Percentiles rank a stretch among this genome's conserved stretches.
Conservation (phyloP, 1,139 yeast genomes). For the Yamadazyma triangularis region DNA sequence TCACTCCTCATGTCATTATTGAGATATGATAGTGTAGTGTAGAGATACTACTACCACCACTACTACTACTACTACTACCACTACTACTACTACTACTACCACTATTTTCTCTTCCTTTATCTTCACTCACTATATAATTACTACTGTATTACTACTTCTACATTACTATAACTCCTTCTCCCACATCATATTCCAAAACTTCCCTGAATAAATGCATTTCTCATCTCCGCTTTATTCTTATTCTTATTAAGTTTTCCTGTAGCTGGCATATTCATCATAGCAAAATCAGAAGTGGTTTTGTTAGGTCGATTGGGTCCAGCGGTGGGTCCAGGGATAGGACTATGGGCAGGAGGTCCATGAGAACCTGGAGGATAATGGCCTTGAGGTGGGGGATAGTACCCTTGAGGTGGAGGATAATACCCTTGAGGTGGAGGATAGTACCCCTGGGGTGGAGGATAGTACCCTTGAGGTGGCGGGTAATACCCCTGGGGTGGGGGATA, state of each 20-base stretch:
- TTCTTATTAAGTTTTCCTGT: constrained; percentile 34
- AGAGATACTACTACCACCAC: too few species aligned
- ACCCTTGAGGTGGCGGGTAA: constrained; percentile 3
- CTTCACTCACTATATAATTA: too few species aligned
- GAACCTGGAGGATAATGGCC: constrained; percentile 12
- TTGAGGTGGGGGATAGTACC: constrained; percentile 15
- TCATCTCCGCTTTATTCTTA: constrained; percentile 33
- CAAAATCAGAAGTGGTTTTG: constrained; percentile 19
- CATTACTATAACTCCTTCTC: not conserved
- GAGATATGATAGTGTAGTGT: too few species aligned
- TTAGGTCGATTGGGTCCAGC: constrained; percentile 4
- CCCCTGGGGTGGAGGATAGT: constrained; percentile 4
- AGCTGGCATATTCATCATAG: constrained; percentile 36
- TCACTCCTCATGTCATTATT: too few species aligned
- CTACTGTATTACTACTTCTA: too few species aligned
- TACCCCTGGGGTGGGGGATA: constrained; percentile 7
- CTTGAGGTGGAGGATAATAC: constrained; percentile 10
- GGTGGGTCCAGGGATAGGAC: constrained; percentile 1
- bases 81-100: too few species aligned
- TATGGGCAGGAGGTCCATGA: constrained; percentile 1
- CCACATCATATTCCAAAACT: constrained; percentile 33
- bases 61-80: too few species aligned
- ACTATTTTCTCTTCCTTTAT: too few species aligned
- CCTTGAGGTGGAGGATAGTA: constrained; percentile 6
- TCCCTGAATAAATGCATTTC: constrained; percentile 40